Percentiles rank a stretch among this genome's conserved stretches.
Evolutionary conservation across 2,329 filamentous ascomycete genomes (phyloP).

Genomic region (Diplodia intermedia): DNA sequence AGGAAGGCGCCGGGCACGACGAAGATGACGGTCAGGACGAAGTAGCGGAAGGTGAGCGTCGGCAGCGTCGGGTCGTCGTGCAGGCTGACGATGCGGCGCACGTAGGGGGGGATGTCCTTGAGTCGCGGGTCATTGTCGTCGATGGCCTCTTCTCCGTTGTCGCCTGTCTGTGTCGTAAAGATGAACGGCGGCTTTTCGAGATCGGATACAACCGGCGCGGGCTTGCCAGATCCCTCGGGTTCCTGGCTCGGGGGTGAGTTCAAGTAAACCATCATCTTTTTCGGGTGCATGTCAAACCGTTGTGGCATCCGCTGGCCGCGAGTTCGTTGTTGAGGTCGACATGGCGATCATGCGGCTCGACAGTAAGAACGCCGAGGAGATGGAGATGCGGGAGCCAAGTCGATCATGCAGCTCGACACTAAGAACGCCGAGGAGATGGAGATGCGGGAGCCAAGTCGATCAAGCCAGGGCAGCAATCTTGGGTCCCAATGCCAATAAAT

Average conservation of each 20-base stretch:
- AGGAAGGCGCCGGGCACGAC: conserved; percentile 65
- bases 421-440: not conserved
- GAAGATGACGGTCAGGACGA: conserved; percentile 62
- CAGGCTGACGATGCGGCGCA: conserved; percentile 64
- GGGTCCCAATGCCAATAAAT: not conserved
- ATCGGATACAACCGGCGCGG: not conserved
- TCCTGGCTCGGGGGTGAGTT: not conserved
- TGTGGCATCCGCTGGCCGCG: not conserved
- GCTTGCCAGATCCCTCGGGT: not conserved
- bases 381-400: not conserved
- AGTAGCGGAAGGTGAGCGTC: conserved; percentile 67
- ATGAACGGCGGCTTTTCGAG: conserved; percentile 16
- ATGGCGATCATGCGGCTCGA: not conserved
- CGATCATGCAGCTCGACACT: not conserved
- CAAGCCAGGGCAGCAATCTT: not conserved
- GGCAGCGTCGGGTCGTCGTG: conserved; percentile 63
- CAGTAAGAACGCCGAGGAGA: not conserved
- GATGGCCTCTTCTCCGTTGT: conserved; percentile 39
- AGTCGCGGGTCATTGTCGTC: conserved; percentile 51
- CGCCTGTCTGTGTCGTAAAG: conserved; percentile 9
- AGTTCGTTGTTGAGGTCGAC: not conserved
- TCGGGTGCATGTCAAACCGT: not conserved
- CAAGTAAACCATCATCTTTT: not conserved
- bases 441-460: conserved; percentile 1
- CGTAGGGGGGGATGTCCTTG: conserved; percentile 61